Evolutionary conservation across 495 filamentous ascomycete genomes (phyloP).

Genomic region (Chaetomium fimeti): DNA sequence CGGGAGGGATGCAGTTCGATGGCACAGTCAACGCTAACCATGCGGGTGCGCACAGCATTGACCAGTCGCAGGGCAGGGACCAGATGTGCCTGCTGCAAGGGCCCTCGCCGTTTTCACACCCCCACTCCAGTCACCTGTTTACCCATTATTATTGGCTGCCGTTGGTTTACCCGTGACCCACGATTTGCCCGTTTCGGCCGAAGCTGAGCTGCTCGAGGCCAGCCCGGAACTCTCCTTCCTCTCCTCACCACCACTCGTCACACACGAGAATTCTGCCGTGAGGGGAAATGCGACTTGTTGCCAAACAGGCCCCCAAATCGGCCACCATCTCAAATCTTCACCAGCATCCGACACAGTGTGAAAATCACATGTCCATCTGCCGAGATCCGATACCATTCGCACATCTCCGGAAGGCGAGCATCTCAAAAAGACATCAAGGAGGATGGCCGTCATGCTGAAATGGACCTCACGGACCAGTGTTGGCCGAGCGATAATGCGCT

Average conservation of each 20-base stretch:
- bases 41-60: constrained; percentile 22
- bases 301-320: neutral
- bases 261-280: neutral
- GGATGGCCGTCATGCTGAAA: too few species aligned
- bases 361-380: neutral
- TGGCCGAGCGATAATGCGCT: too few species aligned
- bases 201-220: constrained; percentile 15
- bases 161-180: constrained; percentile 13
- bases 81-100: constrained; percentile 18
- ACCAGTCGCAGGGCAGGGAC: constrained; percentile 13
- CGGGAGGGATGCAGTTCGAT: constrained; percentile 2
- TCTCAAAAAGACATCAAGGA: too few species aligned
- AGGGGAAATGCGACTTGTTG: neutral
- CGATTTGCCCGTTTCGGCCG: constrained; percentile 13
- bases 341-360: constrained; percentile 7
- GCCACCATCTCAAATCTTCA: constrained; percentile 13
- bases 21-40: constrained; percentile 21
- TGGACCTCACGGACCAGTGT: too few species aligned
- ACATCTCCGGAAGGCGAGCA: too few species aligned
- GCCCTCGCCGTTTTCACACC: constrained; percentile 16
- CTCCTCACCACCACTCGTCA: constrained; percentile 3
- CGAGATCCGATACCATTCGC: neutral
- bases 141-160: constrained; percentile 16
- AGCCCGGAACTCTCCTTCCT: constrained; percentile 7
- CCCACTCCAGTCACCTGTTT: constrained; percentile 1